phyloP scores from a whole-genome alignment of 2,329 filamentous ascomycete genomes.

The Ophiostoma piceae region DNA sequence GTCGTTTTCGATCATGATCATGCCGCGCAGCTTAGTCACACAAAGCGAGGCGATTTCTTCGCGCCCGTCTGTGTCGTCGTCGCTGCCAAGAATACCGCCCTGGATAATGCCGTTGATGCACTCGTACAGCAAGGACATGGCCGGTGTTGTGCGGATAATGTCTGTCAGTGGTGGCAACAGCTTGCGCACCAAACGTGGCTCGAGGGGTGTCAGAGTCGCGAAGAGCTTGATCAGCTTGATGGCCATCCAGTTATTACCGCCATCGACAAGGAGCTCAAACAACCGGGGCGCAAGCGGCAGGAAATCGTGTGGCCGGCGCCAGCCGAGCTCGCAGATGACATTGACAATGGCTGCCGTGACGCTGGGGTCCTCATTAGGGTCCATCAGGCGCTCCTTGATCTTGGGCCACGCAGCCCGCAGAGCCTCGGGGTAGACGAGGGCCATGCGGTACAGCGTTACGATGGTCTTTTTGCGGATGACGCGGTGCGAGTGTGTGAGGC shows the following conservation, averaged over 20 bases:
- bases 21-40: constrained; percentile 85
- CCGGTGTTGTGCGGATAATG: constrained; percentile 88
- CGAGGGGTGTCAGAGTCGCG: constrained; percentile 85
- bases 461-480: constrained; percentile 92
- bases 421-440: constrained; percentile 93
- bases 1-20: constrained; percentile 90
- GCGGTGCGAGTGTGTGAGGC: constrained; percentile 78
- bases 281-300: constrained; percentile 83
- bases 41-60: constrained; percentile 91
- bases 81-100: constrained; percentile 82
- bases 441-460: constrained; percentile 86
- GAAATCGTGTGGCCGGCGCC: constrained; percentile 90
- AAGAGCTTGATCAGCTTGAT: constrained; percentile 99
- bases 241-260: constrained; percentile 98
- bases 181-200: constrained; percentile 87
- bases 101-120: constrained; percentile 98
- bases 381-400: constrained; percentile 89
- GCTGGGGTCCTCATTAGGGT: constrained; percentile 82
- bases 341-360: constrained; percentile 96
- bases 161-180: constrained; percentile 84
- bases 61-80: constrained; percentile 67
- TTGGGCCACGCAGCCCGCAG: constrained; percentile 91
- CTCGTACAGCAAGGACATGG: constrained; percentile 97
- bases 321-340: constrained; percentile 91
- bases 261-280: constrained; percentile 86